These are phyloP conservation scores for Eucalyptus lansdowneana DNA, from an alignment of 345 rosid genomes.

Conservation along the genomic window DNA sequence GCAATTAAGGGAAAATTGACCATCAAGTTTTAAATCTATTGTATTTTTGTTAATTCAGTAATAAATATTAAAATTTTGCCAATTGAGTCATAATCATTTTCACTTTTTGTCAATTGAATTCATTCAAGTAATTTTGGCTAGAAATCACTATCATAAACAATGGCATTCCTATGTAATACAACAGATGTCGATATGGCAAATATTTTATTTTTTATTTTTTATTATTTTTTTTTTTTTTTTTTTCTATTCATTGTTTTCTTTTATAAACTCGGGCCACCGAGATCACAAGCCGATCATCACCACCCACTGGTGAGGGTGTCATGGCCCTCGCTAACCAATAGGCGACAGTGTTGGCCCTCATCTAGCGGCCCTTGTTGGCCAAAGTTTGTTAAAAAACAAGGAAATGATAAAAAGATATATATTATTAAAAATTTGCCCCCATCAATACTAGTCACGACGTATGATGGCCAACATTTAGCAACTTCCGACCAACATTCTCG, in stretches of 20 bases:
- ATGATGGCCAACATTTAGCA: neutral
- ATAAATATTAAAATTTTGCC: neutral
- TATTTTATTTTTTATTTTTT: no score
- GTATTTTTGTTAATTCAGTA: accelerated
- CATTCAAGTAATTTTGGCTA: no score
- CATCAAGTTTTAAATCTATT: neutral
- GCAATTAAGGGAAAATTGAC: neutral
- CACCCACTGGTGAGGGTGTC: neutral
- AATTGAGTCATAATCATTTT: neutral
- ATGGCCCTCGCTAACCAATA: no score
- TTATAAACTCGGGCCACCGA: no score
- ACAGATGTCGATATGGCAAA: accelerated
- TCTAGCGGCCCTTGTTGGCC: accelerated
- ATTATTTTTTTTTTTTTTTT: no score
- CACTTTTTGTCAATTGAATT: accelerated
- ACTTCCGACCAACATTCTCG: neutral
- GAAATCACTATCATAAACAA: accelerated
- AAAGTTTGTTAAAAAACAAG: no score
- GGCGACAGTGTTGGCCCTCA: no score
- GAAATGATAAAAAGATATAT: no score
- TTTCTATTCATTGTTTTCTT: no score
- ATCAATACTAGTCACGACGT: accelerated
- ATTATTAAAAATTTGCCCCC: no score
- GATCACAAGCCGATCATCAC: neutral
- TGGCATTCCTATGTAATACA: accelerated